Evolutionary conservation across 106 monocot genomes (phyloP), one percentile per base, ranked within the genome.

Genomic region (Apostasia shenzhenica): DNA sequence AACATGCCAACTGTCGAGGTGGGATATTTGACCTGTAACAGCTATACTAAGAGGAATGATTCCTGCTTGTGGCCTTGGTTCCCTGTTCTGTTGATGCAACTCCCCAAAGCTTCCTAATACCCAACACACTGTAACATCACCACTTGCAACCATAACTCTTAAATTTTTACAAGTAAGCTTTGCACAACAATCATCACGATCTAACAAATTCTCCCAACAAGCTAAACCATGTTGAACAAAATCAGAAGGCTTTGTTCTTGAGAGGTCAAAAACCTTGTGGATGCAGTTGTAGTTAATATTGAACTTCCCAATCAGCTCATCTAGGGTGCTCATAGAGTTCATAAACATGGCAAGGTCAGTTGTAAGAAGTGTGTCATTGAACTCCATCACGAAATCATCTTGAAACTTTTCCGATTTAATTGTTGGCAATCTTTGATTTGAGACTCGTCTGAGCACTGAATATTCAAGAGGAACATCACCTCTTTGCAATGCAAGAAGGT

Each of bases 121-220:
- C 99, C 99, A 99, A 57, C 92, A 92, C 37, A 99, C 99, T 47
- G 99, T 99, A 59, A 92, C 99, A 79, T 99, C 99, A 61, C 99
- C 99, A 63, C 99, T 93, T 69, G 99, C 99, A 85, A 93, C 93
- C 87, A 97, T 78, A 54, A 97, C 67, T 58, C 92, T 92, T 70
- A 97, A 71, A 41, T 79, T 97, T 54, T 89, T 80, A 57, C 97
- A 86, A 61, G 74, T 77, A 53, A 37, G 67, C 60, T 64, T 83
- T 67, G 97, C 97, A 76, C 84, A 83, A 68, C 26, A 42, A 50
- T 90, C 86, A 8, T 89, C 97, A 73, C 77, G 81, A 60, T 72
- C 79, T 57, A 87, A 89, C 84, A 97, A 79, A 39, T 77, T 84
- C 71, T 97, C 97, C 81, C 92, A 82, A 63, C 86, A 86, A 67